These are phyloP conservation scores for Solanum megistacrolobum DNA, from an alignment of 257 asterid species.

Conservation along the genomic window DNA sequence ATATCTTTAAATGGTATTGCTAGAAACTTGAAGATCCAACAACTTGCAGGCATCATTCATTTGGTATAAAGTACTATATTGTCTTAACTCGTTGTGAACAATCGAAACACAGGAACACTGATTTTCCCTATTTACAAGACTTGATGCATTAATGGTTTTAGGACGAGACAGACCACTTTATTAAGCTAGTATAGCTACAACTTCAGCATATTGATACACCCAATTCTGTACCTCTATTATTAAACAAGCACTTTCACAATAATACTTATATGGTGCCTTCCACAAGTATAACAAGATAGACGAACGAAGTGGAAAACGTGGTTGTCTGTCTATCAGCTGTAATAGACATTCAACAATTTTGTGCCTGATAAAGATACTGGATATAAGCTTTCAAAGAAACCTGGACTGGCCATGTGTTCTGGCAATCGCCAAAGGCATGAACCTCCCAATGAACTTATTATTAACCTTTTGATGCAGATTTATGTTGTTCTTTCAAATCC, in stretches of 20 bases:
- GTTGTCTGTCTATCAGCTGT: neutral
- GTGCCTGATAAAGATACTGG: neutral
- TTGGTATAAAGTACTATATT: neutral
- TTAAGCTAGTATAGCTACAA: neutral
- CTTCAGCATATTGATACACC: conserved; percentile 3
- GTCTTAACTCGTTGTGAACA: neutral
- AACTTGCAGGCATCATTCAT: neutral
- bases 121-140: neutral
- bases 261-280: neutral
- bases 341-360: neutral
- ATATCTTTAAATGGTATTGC: neutral
- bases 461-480: neutral
- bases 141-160: neutral
- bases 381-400: neutral
- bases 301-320: neutral
- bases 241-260: conserved; percentile 5
- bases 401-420: neutral
- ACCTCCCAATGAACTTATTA: neutral
- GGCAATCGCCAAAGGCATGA: neutral
- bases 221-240: conserved; percentile 6
- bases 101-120: neutral
- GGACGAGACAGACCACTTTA: neutral
- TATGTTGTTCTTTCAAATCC: conserved; percentile 41
- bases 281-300: neutral
- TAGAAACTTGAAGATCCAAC: neutral